Base-by-base conservation (phyloP, 108 stramenopile species). In the Discostella stelligeroides region DNA sequence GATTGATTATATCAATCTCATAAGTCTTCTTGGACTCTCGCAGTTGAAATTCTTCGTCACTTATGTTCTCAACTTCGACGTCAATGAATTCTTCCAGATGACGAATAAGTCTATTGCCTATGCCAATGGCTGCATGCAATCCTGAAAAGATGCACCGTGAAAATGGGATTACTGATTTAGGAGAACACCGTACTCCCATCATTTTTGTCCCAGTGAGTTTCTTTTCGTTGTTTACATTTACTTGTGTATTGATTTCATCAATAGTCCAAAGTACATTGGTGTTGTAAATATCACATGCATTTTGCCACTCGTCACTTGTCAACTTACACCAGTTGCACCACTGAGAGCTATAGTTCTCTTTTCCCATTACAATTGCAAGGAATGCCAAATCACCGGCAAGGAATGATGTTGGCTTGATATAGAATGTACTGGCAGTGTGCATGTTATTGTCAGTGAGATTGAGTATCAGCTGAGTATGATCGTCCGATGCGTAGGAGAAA, bases 301-400 rank as follows among this genome's bases (percentile, higher is more conserved):
- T 59, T 34, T 39, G 40, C 59, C 59, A 60, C 1, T 39, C 40
- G 5, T n/a, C 20, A n/a, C 39, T 23, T 3, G 23, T 18, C 18
- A 8, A 3, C 2, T 60, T 60, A 28, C 59, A 60, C 28, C 28
- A 60, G 39, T 60, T 60, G 59, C 59, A 60, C 59, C 59, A 60
- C 0, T 13, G 39, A 4, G 34, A 30, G 3, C 20, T 28, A 39
- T 39, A 60, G 38, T 42, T 42, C 6, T 60, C 59, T 38, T 60
- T 60, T 5, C 59, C 59, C 28, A 60, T 30, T 10, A 58, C 34
- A 4, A 58, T 34, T 4, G 28, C 57, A 9, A 58, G 15, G 28
- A 58, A 58, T 1, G 57, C 57, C 23, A 58, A 29, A n/a, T 58
- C 57, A 38, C 29, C 29, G 15, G 57, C 28, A 10, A 58, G 9